Base-by-base conservation (phyloP, 2,329 filamentous ascomycete genomes). In the Rhinocladiella mackenziei region DNA sequence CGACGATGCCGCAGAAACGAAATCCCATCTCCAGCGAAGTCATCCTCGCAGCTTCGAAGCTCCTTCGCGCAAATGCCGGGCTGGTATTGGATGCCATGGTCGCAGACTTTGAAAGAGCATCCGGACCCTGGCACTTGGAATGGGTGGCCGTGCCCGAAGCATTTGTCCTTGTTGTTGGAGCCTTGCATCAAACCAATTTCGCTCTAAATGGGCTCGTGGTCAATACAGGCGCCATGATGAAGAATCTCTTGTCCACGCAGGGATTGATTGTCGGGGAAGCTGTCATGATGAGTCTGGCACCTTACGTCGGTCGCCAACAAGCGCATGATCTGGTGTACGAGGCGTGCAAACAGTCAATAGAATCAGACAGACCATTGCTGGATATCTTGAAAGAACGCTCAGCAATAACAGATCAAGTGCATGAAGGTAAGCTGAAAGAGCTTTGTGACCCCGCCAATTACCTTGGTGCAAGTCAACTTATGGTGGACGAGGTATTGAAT, bases 241-340 rank as follows among this genome's bases (percentile, higher is more conserved):
- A 60, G 0, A 80, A 78, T 48, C 62, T 79, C 1, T 63, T 68
- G 33, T 75, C 70, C 1, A 76, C 74, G 0, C 62, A 62, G 30
- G 75, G 75, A 0, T 58, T 78, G 14, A 78, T 78, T 51, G 75
- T 78, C 9, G 75, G 68, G 0, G 76, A 79, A 60, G 74, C 76
- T 2, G 73, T 79, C n/a, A 78, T 79, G 75, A 78, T 79, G 76
- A 71, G 67, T 1, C 63, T 79, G 37, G 76, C 74, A n/a, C 65
- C 68, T 11, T 62, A 70, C 58, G 61, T 75, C 29, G 75, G 76
- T 6, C 64, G 76, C 10, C 72, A 75, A 46, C 64, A 68, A 13
- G 75, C 75, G 2, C 76, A 78, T 57, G 75, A 78, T 52, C 63
- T 76, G 26, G 74, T 79, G 2, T 79, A 79, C 36, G 69, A 70